These are phyloP conservation scores for Kandelia obovata DNA, from an alignment of 345 rosid species.

Conservation along the genomic window DNA sequence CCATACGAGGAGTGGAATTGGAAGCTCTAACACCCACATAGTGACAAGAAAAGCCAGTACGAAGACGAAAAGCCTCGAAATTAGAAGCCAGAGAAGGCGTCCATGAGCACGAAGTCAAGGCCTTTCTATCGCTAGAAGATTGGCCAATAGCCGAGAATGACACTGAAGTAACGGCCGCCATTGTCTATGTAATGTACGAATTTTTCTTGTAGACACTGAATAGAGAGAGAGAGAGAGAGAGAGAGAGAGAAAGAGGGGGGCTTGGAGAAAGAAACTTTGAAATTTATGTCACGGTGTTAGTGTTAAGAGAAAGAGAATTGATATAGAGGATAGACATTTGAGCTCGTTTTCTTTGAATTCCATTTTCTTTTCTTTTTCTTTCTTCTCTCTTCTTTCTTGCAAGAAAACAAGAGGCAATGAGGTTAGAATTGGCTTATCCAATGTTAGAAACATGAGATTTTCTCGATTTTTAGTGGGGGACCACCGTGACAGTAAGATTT, in stretches of 20 bases:
- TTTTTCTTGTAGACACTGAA: background rate
- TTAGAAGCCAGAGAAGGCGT: slow-evolving; percentile 37
- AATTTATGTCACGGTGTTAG: background rate
- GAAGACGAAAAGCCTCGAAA: slow-evolving; percentile 41
- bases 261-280: too few species aligned
- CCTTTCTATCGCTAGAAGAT: slow-evolving; percentile 34
- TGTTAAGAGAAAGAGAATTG: background rate
- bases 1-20: slow-evolving; percentile 39
- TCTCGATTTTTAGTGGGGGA: slow-evolving; percentile 13
- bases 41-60: slow-evolving; percentile 33
- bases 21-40: slow-evolving; percentile 35
- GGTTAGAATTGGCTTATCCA: slow-evolving; percentile 39
- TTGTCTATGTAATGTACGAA: too few species aligned
- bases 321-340: background rate
- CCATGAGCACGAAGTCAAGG: slow-evolving; percentile 22
- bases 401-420: slow-evolving; percentile 27
- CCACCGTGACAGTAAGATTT: background rate
- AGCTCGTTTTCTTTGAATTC: too few species aligned
- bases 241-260: background rate
- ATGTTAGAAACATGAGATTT: slow-evolving; percentile 7
- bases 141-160: slow-evolving; percentile 66
- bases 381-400: background rate
- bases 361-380: background rate
- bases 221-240: background rate
- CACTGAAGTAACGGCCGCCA: slow-evolving; percentile 69